Evolutionary conservation across 2,329 filamentous ascomycete genomes (phyloP).

Genomic region (Westerdykella aurantiaca): DNA sequence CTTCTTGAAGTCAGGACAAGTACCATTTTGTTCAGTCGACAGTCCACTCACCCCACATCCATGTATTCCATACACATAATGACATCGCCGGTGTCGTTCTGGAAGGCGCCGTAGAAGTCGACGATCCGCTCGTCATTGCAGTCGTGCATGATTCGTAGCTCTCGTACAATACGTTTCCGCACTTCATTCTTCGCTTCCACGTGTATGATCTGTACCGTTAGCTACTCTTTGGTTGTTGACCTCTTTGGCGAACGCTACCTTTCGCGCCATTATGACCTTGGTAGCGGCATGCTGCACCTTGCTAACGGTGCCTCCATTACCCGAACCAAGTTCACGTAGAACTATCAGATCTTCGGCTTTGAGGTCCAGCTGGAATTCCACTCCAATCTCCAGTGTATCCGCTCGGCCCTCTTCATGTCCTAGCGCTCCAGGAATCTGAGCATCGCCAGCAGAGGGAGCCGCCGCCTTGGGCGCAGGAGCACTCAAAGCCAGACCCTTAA

Average conservation of each 20-base stretch:
- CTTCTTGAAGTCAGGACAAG: constrained; percentile 43
- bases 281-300: constrained; percentile 94
- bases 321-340: constrained; percentile 87
- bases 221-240: neutral
- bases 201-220: constrained; percentile 70
- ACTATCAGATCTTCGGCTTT: constrained; percentile 88
- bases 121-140: constrained; percentile 97
- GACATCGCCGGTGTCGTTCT: constrained; percentile 94
- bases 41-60: constrained; percentile 79
- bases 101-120: constrained; percentile 93
- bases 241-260: constrained; percentile 55
- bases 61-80: constrained; percentile 99
- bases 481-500: constrained; percentile 88
- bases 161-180: constrained; percentile 91
- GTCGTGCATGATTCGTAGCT: constrained; percentile 96
- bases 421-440: constrained; percentile 54
- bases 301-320: constrained; percentile 96
- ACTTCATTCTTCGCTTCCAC: constrained; percentile 97
- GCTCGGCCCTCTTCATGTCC: constrained; percentile 56
- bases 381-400: constrained; percentile 85
- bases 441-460: constrained; percentile 66
- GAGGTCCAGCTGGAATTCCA: constrained; percentile 92
- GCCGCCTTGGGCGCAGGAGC: constrained; percentile 66
- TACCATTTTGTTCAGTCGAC: neutral
- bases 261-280: constrained; percentile 94